A percentile compares a stretch with the other conserved stretches of the same genome.
Evolutionary conservation across 768 basidiomycete species (phyloP).

Genomic region (Tulasnella sp.): DNA sequence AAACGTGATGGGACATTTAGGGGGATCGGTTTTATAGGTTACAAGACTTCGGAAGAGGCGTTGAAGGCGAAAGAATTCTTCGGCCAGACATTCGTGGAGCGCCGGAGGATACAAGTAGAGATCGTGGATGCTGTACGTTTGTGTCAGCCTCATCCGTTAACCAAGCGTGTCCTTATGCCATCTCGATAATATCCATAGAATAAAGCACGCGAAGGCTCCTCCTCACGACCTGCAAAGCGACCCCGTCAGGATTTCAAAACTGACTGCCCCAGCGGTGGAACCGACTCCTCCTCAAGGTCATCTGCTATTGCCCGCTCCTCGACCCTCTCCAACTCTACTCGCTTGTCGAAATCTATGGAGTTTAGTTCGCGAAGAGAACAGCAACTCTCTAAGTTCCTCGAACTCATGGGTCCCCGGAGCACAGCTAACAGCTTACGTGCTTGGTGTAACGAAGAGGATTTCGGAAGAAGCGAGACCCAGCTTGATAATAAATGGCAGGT

Average conservation of each 20-base stretch:
- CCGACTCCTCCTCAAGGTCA: background rate
- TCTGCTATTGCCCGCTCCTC: no score
- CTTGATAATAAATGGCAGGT: background rate
- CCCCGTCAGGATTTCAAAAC: conserved; percentile 43
- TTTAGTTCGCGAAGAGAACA: conserved; percentile 37
- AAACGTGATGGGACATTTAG: conserved; percentile 71
- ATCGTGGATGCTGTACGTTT: conserved; percentile 66
- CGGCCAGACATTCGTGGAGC: conserved; percentile 77
- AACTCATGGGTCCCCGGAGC: background rate
- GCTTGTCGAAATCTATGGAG: background rate
- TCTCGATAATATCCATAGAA: background rate
- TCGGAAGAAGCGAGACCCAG: conserved; percentile 33
- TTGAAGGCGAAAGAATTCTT: conserved; percentile 74
- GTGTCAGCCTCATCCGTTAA: conserved; percentile 23
- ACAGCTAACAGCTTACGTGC: conserved; percentile 49
- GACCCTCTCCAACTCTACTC: background rate
- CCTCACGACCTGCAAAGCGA: conserved; percentile 66
- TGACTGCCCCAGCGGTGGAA: background rate
- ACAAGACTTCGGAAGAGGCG: conserved; percentile 76
- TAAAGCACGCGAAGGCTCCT: conserved; percentile 55
- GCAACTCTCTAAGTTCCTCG: conserved; percentile 40
- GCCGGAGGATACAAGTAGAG: conserved; percentile 68
- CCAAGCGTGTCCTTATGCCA: background rate
- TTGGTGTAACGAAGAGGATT: conserved; percentile 56
- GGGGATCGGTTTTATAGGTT: conserved; percentile 90